Conservation (phyloP, 2,329 filamentous ascomycete genomes). For the Colletotrichum tabaci region DNA sequence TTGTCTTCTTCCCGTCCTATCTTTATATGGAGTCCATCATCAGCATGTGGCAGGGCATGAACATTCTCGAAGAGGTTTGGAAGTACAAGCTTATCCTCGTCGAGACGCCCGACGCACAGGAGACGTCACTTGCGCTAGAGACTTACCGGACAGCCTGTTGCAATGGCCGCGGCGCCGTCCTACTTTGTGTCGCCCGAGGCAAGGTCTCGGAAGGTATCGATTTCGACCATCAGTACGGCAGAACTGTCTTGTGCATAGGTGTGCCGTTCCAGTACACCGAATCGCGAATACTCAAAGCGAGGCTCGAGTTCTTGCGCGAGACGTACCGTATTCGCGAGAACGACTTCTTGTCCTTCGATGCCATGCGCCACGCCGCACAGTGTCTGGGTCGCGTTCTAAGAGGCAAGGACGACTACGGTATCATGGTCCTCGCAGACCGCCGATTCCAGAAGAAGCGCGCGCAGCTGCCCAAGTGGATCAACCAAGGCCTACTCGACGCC, state of each 20-base stretch:
- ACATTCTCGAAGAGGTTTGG: conserved; percentile 97
- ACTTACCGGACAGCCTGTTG: conserved; percentile 98
- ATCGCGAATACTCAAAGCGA: conserved; percentile 94
- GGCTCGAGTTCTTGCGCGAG: conserved; percentile 95
- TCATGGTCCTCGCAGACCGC: conserved; percentile 97
- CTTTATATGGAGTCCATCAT: conserved; percentile 99
- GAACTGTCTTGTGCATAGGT: conserved; percentile 95
- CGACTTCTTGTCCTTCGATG: conserved; percentile 98
- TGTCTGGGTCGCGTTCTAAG: conserved; percentile 94
- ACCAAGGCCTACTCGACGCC: conserved; percentile 85
- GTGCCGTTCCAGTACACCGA: conserved; percentile 99
- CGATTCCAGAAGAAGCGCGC: conserved; percentile 92
- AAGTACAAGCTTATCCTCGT: conserved; percentile 99
- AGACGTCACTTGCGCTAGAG: conserved; percentile 94
- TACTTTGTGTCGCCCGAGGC: conserved; percentile 95
- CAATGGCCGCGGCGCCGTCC: conserved; percentile 93
- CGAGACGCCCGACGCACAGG: conserved; percentile 96
- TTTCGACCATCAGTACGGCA: conserved; percentile 98
- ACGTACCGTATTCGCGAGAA: conserved; percentile 97
- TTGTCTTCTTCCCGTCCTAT: conserved; percentile 99
- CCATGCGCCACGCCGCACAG: conserved; percentile 98
- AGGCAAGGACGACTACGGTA: conserved; percentile 99
- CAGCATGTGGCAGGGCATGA: conserved; percentile 99
- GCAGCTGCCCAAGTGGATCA: conserved; percentile 98
- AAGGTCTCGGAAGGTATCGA: conserved; percentile 99